Base-by-base conservation (phyloP, 169 alveolate genomes). In the Plasmodium fragile region DNA sequence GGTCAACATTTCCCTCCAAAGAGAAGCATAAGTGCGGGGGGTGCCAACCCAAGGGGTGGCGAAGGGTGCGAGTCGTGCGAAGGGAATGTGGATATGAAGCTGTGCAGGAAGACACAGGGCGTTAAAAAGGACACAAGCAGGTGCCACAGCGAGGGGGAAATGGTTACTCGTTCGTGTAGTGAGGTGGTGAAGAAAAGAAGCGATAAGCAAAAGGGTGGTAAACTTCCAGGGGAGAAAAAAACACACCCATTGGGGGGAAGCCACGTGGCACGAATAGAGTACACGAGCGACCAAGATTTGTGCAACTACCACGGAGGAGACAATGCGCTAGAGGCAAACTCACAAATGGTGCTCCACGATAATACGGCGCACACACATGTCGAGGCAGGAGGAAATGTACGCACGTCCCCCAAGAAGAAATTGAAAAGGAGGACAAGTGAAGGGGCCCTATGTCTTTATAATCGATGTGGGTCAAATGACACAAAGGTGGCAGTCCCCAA, bases 101-200 rank as follows among this genome's bases (percentile, higher is more conserved):
- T 18, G 73, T 5, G 25, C 5, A 55, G 28, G 71, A 18, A 55
- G 8, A 5, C 4, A 11, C 18, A 2, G 1, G 73, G 32, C 18
- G 10, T 59, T 5, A 18, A 18, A 18, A 72, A 72, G 18, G 75
- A 0, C 30, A 32, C 28, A 32, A 81, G 39, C 36, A n/a, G 49
- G 13, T 18, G 25, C 18, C 8, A 43, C 11, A 49, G 45, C 18
- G 69, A 82, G 41, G 41, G 25, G 69, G 36, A 32, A 55, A 45
- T 36, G 41, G 59, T 3, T 18, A 81, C 30, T 81, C 80, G 69
- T 22, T 22, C 55, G 39, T 59, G 80, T 16, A 81, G 71, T 28
- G 39, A 59, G 43, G 41, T 82, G n/a, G 16, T 43, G n/a, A 82
- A 65, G 72, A 82, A 82, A 16, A 82, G 70, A 16, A 82, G 41